These are phyloP conservation scores for Groenewaldozyma tartarivorans DNA, from an alignment of 805 yeast species.

Conservation along the genomic window DNA sequence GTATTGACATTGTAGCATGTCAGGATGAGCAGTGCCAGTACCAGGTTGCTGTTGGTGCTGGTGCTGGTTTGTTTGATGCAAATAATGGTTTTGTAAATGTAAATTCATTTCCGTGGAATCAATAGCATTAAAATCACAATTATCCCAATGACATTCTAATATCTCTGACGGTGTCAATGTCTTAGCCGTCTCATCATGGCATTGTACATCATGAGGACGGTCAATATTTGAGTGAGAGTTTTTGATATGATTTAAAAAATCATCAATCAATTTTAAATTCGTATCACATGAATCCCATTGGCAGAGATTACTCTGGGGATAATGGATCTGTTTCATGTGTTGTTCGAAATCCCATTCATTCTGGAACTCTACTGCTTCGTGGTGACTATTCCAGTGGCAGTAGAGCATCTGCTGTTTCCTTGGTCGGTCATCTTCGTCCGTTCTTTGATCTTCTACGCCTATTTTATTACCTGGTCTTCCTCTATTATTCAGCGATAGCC, in stretches of 20 bases:
- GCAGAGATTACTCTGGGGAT: slow-evolving; percentile 17
- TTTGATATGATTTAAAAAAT: slow-evolving; percentile 20
- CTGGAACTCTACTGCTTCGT: slow-evolving; percentile 21
- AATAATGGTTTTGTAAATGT: neutral
- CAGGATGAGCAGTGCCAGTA: neutral
- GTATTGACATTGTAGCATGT: neutral
- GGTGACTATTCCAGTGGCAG: slow-evolving; percentile 30
- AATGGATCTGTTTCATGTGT: slow-evolving; percentile 19
- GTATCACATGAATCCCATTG: slow-evolving; percentile 34
- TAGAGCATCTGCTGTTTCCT: slow-evolving; percentile 12
- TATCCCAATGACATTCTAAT: slow-evolving; percentile 55
- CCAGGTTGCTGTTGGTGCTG: neutral
- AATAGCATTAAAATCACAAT: slow-evolving; percentile 40
- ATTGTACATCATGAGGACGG: slow-evolving; percentile 11
- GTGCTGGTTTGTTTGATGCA: neutral
- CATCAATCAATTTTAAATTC: slow-evolving; percentile 22
- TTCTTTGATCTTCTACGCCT: too few relatives aligned
- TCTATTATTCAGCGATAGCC: too few relatives aligned
- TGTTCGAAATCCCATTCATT: slow-evolving; percentile 22
- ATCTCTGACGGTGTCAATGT: slow-evolving; percentile 1
- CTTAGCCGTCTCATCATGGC: neutral
- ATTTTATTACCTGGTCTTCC: too few relatives aligned
- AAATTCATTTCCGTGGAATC: neutral
- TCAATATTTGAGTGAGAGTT: slow-evolving; percentile 14
- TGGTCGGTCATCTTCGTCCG: neutral